Base-by-base conservation (phyloP, 257 asterid genomes). In the Solanum paucissectum region DNA sequence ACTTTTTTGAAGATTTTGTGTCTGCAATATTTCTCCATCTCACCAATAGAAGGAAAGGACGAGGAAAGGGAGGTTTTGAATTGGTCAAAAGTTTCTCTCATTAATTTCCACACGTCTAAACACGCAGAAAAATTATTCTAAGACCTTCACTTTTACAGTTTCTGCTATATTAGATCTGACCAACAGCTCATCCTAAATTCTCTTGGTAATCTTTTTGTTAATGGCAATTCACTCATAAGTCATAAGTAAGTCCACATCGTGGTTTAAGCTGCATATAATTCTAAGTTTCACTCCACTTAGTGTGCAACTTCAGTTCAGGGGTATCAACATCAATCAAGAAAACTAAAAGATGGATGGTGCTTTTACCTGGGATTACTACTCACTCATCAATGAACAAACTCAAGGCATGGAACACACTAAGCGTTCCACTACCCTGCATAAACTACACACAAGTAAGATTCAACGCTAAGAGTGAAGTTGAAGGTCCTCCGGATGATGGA, bases 381-480 rank as follows among this genome's bases (percentile, higher is more conserved):
- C 88, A 46, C 90, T 97, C 87, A 90, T 89, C 87, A 90, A 92
- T 86, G 96, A 95, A 73, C 92, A 95, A 29, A 88, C 95, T 37
- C 94, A 91, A 84, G 98, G 98, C 88, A 93, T 93, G 96, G 99
- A 95, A 87, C 90, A 87, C 82, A 94, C 98, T 60, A 91, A 90
- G 92, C 97, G n/a, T n/a, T n/a, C n/a, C n/a, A n/a, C n/a, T n/a
- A n/a, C n/a, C n/a, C n/a, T n/a, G n/a, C n/a, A n/a, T n/a, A n/a
- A n/a, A n/a, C n/a, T n/a, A n/a, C n/a, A n/a, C n/a, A n/a, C 27
- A 8, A 60, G 27, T 1, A 58, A 7, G 5, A 58, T 90, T 89
- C 33, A 86, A 85, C 88, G 62, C 93, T 1, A 92, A 89, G 37
- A 93, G 88, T 77, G 95, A 94, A 21, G 12, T 21, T 34, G 96